phyloP scores from a whole-genome alignment of 139 green algal species.

The Auxenochlorella pyrenoidosa region DNA sequence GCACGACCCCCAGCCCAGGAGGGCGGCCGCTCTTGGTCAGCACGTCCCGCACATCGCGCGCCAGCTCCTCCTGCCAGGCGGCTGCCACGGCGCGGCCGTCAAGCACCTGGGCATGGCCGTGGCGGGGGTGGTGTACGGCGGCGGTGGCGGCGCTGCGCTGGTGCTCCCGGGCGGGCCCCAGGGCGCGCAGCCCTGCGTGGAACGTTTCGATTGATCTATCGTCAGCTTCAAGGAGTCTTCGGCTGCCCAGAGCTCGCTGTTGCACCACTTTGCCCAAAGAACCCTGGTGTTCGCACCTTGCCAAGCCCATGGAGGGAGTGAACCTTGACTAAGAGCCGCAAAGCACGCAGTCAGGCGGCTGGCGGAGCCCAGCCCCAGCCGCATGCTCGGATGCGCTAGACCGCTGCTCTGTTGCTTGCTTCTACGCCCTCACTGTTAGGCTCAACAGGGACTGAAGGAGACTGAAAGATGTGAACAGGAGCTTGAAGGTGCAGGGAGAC shows the following conservation, averaged over 20 bases:
- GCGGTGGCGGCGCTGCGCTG: background rate
- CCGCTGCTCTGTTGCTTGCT: too few species aligned
- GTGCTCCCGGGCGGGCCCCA: background rate
- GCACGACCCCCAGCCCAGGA: constrained; percentile 90
- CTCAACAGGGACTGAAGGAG: too few species aligned
- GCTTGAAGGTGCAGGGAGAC: too few species aligned
- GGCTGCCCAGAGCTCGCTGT: too few species aligned
- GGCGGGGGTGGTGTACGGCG: background rate
- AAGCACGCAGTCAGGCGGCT: background rate
- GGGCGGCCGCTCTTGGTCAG: constrained; percentile 39
- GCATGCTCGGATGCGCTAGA: too few species aligned
- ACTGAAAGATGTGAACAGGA: too few species aligned
- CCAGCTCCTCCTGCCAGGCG: constrained; percentile 53
- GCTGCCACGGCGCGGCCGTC: constrained; percentile 31
- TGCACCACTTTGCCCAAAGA: too few species aligned
- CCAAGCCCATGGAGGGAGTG: background rate
- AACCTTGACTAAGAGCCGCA: background rate
- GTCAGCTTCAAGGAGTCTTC: too few species aligned
- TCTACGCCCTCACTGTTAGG: background rate
- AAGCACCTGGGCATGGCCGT: constrained; percentile 1
- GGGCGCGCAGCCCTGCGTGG: background rate
- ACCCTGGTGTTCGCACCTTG: background rate
- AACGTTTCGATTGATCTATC: too few species aligned
- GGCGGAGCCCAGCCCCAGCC: too few species aligned
- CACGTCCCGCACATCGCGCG: constrained; percentile 43